Conservation (phyloP, 2,329 filamentous ascomycete genomes). For the Aspergillus transmontanensis region DNA sequence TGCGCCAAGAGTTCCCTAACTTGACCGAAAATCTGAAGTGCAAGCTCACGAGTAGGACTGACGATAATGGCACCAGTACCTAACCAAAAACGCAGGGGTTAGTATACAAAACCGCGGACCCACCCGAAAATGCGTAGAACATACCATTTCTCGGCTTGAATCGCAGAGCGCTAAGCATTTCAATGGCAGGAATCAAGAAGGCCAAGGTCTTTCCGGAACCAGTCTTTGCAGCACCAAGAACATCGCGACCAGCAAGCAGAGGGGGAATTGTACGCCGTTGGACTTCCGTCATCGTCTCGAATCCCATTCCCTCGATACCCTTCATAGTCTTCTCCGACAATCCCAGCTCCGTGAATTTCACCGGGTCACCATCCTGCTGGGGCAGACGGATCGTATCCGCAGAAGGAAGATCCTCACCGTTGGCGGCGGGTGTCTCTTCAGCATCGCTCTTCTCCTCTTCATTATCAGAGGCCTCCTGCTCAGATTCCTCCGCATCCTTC, state of each 20-base stretch:
- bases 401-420: conserved; percentile 55
- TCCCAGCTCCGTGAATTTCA: conserved; percentile 78
- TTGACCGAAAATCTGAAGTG: conserved; percentile 94
- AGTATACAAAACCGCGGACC: conserved; percentile 8
- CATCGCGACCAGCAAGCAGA: conserved; percentile 83
- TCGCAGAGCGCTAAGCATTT: conserved; percentile 84
- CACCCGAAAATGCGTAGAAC: conserved; percentile 8
- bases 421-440: conserved; percentile 26
- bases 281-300: conserved; percentile 94
- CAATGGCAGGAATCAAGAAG: conserved; percentile 90
- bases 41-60: conserved; percentile 89
- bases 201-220: conserved; percentile 94
- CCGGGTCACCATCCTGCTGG: conserved; percentile 60
- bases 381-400: conserved; percentile 57
- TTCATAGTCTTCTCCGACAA: conserved; percentile 86
- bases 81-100: conserved; percentile 17
- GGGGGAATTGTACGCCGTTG: conserved; percentile 86
- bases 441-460: conserved; percentile 32
- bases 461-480: conserved; percentile 34
- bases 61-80: conserved; percentile 87
- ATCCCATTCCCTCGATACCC: conserved; percentile 88
- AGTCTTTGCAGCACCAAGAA: conserved; percentile 93
- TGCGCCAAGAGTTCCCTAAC: conserved; percentile 89
- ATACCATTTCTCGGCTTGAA: conserved; percentile 90
- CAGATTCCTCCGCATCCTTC: conserved; percentile 34